Evolutionary conservation across 768 basidiomycete species (phyloP), one percentile per base, ranked within the genome.

Genomic region (Kwoniella botswanensis): DNA sequence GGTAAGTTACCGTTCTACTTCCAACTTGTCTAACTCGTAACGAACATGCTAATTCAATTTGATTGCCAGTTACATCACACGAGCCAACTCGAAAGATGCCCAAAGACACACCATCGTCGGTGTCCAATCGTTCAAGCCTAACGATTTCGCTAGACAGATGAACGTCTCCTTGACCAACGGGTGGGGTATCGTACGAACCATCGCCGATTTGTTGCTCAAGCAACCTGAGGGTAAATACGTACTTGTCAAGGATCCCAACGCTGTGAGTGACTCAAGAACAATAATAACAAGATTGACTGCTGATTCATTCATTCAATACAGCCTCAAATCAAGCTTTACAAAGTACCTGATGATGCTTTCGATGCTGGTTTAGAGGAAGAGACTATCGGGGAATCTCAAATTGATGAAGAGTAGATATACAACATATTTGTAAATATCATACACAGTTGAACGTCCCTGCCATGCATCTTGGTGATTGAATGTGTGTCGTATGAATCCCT

Each of bases 151-250:
- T 10, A 87, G 86, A 7, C 97, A 98, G 84, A 91, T 98, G 74
- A 98, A 98, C 83, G 90, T 99, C 46, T 96, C 94, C 29, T 85
- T 98, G 65, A 86, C 92, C 43, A 98, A 98, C 81, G 97, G 97
- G 12, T 99, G 97, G 97, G 97, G 97, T 65, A 98, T 99, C 79
- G 93, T 98, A 42, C 88, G 97, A 70, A 96, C 93, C 13, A 90
- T 99, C 70, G 91, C 93, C 35, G 97, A 99, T 79, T 84, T 98
- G 71, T 93, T 92, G 83, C 89, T 97, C 89, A 94, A 95, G 84
- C 91, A 94, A 90, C 93, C 93, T 22, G 96, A 98, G 84, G 97
- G 97, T 83, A 97, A 97, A 84, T 99, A 98, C 82, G 92, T 98
- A 15, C 86, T 99, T 29, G 90, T 99, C 63, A 97, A 96, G 85